These are phyloP conservation scores for Gomphus bonarii DNA, from an alignment of 1,284 basidiomycete genomes.

Conservation along the genomic window DNA sequence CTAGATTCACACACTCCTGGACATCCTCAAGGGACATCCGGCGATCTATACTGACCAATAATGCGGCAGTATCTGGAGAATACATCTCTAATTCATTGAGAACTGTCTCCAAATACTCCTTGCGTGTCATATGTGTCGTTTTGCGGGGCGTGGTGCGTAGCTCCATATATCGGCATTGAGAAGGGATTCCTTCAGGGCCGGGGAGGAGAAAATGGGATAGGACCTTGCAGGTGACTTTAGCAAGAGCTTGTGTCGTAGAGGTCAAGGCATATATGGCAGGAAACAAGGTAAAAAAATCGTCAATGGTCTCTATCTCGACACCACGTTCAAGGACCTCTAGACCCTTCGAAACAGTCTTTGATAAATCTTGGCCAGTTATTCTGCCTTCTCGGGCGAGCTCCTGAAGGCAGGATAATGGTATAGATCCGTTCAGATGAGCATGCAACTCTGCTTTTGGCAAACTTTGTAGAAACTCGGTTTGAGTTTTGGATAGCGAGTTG, in stretches of 20 bases:
- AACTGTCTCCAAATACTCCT: slow-evolving; percentile 52
- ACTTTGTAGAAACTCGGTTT: slow-evolving; percentile 45
- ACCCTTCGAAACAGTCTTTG: slow-evolving; percentile 28
- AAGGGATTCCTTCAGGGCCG: slow-evolving; percentile 22
- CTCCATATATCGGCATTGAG: slow-evolving; percentile 62
- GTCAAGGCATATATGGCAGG: slow-evolving; percentile 70
- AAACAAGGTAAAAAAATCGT: slow-evolving; percentile 67
- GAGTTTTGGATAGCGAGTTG: slow-evolving; percentile 34
- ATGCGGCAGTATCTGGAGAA: slow-evolving; percentile 34
- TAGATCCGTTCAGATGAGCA: slow-evolving; percentile 75
- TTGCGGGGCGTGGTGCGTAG: slow-evolving; percentile 65
- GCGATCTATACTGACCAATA: slow-evolving; percentile 68
- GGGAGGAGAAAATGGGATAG: slow-evolving; percentile 46
- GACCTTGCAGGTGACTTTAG: slow-evolving; percentile 48
- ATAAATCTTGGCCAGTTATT: slow-evolving; percentile 11
- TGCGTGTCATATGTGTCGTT: slow-evolving; percentile 36
- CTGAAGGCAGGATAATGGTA: slow-evolving; percentile 56
- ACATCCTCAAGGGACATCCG: slow-evolving; percentile 43
- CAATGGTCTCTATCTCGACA: slow-evolving; percentile 40
- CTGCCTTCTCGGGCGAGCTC: slow-evolving; percentile 43
- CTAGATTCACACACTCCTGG: slow-evolving; percentile 46
- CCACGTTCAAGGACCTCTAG: slow-evolving; percentile 43
- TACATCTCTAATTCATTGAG: slow-evolving; percentile 56
- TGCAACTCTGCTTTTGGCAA: slow-evolving; percentile 76
- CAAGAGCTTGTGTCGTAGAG: slow-evolving; percentile 41